Percentiles rank a stretch among this genome's conserved stretches.
phyloP scores from a whole-genome alignment of 129 eudicot genomes.

The Gnaphalium uliginosum region DNA sequence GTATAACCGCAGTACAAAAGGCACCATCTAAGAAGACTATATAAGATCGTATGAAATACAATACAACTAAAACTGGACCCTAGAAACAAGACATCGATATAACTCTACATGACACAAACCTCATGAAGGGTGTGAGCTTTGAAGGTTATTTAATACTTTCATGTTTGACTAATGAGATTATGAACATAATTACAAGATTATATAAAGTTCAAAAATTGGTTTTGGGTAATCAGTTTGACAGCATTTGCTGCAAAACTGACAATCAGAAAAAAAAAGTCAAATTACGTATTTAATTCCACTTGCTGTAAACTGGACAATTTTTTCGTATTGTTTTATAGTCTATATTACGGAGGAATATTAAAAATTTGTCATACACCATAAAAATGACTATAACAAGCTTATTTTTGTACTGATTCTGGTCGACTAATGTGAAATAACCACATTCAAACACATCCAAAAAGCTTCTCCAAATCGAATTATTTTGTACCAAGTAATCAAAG shows the following conservation, averaged over 20 bases:
- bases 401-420: background rate
- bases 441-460: background rate
- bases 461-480: background rate
- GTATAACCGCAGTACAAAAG: background rate
- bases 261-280: too few relatives aligned
- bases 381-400: background rate
- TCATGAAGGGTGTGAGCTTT: background rate
- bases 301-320: too few relatives aligned
- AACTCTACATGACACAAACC: background rate
- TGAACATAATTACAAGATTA: background rate
- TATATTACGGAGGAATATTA: too few relatives aligned
- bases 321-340: too few relatives aligned
- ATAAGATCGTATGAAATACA: background rate
- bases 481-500: background rate
- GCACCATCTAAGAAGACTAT: background rate
- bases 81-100: background rate
- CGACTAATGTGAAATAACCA: background rate
- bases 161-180: background rate
- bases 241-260: background rate
- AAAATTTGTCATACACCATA: background rate
- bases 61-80: background rate
- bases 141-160: background rate
- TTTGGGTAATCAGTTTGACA: background rate
- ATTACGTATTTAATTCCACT: too few relatives aligned
- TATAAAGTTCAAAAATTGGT: background rate